Conservation (phyloP, 768 basidiomycete species). For the Royoungia palumana region DNA sequence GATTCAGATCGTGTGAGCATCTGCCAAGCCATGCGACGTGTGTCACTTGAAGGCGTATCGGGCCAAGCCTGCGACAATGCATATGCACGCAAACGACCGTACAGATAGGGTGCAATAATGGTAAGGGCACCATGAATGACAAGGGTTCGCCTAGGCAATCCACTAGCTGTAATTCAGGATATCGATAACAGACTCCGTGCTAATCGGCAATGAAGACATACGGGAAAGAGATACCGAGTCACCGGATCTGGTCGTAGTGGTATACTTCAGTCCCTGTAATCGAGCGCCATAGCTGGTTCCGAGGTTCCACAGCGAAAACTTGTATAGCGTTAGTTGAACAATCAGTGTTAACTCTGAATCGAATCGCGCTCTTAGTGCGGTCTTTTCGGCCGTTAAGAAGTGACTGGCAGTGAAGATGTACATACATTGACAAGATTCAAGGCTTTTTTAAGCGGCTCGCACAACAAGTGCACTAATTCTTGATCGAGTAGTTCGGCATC, state of each 20-base stretch:
- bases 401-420: background rate
- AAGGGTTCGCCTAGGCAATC: constrained; percentile 58
- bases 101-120: constrained; percentile 73
- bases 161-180: constrained; percentile 46
- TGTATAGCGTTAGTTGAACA: constrained; percentile 72
- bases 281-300: constrained; percentile 82
- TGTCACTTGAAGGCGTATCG: constrained; percentile 79
- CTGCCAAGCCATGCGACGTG: constrained; percentile 71
- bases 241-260: constrained; percentile 14
- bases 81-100: constrained; percentile 66
- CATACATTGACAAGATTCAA: constrained; percentile 66
- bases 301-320: constrained; percentile 76
- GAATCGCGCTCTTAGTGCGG: constrained; percentile 55
- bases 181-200: background rate
- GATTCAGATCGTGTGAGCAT: constrained; percentile 65
- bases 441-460: constrained; percentile 76
- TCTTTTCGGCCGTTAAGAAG: constrained; percentile 37
- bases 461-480: constrained; percentile 77
- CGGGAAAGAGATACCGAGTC: constrained; percentile 16
- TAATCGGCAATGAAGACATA: constrained; percentile 12
- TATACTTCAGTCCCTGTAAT: constrained; percentile 74
- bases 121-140: constrained; percentile 70
- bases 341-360: constrained; percentile 74
- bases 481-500: constrained; percentile 89
- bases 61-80: constrained; percentile 89